Evolutionary conservation across 2,329 filamentous ascomycete genomes (phyloP).

Genomic region (Claviceps sp.): DNA sequence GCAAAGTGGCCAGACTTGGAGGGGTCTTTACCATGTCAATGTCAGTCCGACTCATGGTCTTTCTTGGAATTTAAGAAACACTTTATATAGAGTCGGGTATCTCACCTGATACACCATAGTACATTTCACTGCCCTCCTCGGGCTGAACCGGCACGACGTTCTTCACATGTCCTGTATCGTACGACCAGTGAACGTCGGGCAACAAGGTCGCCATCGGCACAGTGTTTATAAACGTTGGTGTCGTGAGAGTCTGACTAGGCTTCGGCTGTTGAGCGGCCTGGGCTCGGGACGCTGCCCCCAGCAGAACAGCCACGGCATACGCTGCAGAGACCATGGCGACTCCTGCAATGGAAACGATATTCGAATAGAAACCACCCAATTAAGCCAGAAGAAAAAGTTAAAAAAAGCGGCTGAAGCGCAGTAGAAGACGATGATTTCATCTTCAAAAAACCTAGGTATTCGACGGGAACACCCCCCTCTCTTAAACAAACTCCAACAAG

Average conservation of each 20-base stretch:
- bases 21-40: conserved; percentile 10
- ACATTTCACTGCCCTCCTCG: conserved; percentile 11
- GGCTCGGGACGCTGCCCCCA: conserved; percentile 1
- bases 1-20: conserved; percentile 14
- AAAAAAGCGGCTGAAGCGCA: neutral
- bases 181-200: conserved; percentile 13
- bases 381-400: neutral
- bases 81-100: too few species aligned
- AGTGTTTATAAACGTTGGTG: conserved; percentile 1
- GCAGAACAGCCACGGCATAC: neutral
- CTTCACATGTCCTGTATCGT: conserved; percentile 10
- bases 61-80: too few species aligned
- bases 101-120: conserved; percentile 13
- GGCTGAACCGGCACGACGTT: conserved; percentile 14
- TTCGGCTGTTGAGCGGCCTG: neutral
- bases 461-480: neutral
- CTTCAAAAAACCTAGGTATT: neutral
- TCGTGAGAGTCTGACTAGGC: neutral
- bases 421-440: too few species aligned
- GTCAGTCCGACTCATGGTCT: too few species aligned
- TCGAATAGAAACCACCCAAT: neutral
- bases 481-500: neutral
- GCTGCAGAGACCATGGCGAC: neutral
- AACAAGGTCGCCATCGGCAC: conserved; percentile 1
- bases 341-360: neutral